A percentile compares a stretch with the other conserved stretches of the same genome.
Conservation (phyloP, 148 eudicot genomes). For the Camellia japonica region DNA sequence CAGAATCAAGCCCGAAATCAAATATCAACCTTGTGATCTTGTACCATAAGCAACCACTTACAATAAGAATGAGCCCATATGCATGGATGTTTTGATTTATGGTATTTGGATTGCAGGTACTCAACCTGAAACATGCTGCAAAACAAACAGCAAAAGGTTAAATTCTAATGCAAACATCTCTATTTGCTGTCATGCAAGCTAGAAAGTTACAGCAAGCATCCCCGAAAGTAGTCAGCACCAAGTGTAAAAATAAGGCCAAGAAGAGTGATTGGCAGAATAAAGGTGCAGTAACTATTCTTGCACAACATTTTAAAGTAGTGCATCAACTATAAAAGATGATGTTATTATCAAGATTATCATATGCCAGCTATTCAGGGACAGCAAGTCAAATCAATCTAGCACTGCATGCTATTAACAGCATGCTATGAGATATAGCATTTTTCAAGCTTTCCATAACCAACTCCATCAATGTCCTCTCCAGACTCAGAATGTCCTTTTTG, state of each 20-base stretch:
- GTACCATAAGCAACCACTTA: constrained; percentile 36
- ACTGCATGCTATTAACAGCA: neutral
- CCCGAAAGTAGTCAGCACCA: neutral
- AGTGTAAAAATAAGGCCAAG: neutral
- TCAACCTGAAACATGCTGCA: constrained; percentile 82
- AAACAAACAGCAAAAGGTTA: constrained; percentile 18
- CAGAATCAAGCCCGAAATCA: neutral
- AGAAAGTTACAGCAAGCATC: neutral
- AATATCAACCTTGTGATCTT: neutral
- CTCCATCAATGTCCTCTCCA: neutral
- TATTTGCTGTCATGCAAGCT: constrained; percentile 5
- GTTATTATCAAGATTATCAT: neutral
- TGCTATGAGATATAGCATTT: neutral
- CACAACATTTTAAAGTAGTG: neutral
- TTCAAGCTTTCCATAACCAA: constrained; percentile 2
- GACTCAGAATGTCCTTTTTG: neutral
- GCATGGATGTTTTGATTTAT: constrained; percentile 73
- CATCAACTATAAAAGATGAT: neutral
- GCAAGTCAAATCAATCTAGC: neutral
- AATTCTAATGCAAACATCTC: neutral
- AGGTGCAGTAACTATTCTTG: too few relatives aligned
- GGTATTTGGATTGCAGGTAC: constrained; percentile 64
- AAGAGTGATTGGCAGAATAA: neutral
- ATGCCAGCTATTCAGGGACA: neutral
- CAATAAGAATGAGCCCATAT: constrained; percentile 71